phyloP scores from a whole-genome alignment of 2,329 filamentous ascomycete genomes.

The Diaporthe australafricana region DNA sequence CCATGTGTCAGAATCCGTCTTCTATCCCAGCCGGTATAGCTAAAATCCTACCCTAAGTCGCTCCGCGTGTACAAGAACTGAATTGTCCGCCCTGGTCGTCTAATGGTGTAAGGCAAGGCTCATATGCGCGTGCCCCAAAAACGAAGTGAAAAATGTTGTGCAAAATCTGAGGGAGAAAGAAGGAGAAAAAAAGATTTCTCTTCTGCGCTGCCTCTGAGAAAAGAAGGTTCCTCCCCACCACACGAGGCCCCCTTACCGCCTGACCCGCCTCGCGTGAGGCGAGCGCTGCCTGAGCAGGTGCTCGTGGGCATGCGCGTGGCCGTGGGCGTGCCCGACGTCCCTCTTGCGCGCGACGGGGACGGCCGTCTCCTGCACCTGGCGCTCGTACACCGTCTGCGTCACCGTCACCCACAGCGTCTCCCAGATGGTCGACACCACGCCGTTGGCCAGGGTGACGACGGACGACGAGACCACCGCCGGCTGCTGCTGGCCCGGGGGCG shows the following conservation, averaged over 20 bases:
- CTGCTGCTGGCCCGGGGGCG: constrained; percentile 32
- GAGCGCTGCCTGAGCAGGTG: constrained; percentile 34
- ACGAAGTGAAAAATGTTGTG: neutral
- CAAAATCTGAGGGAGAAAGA: neutral
- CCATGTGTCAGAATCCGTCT: neutral
- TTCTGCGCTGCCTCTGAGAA: neutral
- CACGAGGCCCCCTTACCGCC: constrained; percentile 10
- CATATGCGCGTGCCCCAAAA: neutral
- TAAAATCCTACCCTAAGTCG: constrained; percentile 8
- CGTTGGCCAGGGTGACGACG: constrained; percentile 40
- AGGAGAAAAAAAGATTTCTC: fast-evolving
- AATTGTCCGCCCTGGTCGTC: constrained; percentile 8
- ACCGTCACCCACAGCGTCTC: constrained; percentile 57
- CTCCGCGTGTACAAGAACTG: neutral
- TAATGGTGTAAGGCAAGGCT: neutral
- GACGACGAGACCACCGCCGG: constrained; percentile 42
- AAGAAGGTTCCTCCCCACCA: neutral
- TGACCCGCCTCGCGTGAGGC: constrained; percentile 19
- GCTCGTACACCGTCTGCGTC: constrained; percentile 48
- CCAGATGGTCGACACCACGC: constrained; percentile 50
- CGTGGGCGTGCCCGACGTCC: neutral
- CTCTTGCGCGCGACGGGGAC: constrained; percentile 32
- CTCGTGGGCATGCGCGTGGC: constrained; percentile 44
- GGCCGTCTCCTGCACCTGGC: constrained; percentile 38
- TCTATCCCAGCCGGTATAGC: constrained; percentile 12